Evolutionary conservation across 495 filamentous ascomycete species (phyloP), one percentile per base, ranked within the genome.

Genomic region (Jackrogersella minutella): DNA sequence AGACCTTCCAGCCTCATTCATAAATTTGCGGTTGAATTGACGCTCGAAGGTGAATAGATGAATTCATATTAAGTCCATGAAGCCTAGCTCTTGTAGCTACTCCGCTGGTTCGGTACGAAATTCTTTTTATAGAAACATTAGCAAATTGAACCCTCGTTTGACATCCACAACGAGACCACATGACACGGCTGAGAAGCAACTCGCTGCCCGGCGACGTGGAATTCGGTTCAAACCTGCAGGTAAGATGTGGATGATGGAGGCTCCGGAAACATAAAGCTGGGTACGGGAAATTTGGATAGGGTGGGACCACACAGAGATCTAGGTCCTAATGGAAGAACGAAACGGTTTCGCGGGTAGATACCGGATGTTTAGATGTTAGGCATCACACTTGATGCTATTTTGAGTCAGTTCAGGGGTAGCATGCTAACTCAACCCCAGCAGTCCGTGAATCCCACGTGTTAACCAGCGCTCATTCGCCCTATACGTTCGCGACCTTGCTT

Each of bases 21-120:
- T 70, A 73, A 81, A 81, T 80, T 79, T 81, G 69, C 80, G 80
- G 79, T 68, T 81, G 79, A 82, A 82, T 77, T 77, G 71, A 72
- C 28, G 9, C 39, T 56, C 64, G 34, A 64, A 47, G 51, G 33
- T 36, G 73, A 75, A 79, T 82, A 82, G 79, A 82, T 81, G 76
- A 80, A 74, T 72, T 63, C 71, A 72, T 74, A 82, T 82, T 81
- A 77, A 78, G 61, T 26, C 62, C 54, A 73, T 76, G 69, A 72
- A 68, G 60, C 66, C 62, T 62, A 73, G 60, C 58, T 74, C 71
- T 74, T 75, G 74, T 63, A 53, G 10, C 55, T 40, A 34, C 40
- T 58, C 67, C 70, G 61, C 54, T 62, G 66, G 50, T 62, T 61
- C 41, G 51, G 63, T 61, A 59, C 66, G 53, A 41, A 34, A 61